Evolutionary conservation across 75 land plant genomes (phyloP).

Genomic region (Larix kaempferi): DNA sequence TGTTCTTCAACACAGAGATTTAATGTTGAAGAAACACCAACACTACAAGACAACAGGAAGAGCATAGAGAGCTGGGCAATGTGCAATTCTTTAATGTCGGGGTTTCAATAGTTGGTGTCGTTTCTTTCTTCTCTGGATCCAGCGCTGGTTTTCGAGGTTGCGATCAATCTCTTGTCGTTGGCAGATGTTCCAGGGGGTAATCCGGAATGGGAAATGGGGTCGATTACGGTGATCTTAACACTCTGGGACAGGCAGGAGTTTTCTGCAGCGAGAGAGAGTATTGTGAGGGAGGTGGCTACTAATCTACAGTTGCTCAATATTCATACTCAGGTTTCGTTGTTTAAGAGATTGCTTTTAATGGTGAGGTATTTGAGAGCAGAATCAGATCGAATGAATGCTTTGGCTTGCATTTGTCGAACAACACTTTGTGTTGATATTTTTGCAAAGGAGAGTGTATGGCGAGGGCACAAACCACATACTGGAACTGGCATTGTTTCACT

Average conservation of each 20-base stretch:
- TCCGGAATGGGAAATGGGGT: conserved; percentile 98
- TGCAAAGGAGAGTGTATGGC: conserved; percentile 91
- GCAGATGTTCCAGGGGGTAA: conserved; percentile 99
- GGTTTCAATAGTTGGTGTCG: conserved; percentile 81
- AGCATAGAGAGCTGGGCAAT: too few relatives aligned
- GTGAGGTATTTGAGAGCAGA: conserved; percentile 97
- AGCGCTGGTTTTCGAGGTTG: conserved; percentile 90
- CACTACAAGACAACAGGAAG: too few relatives aligned
- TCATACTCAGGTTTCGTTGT: conserved; percentile 88
- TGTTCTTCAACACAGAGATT: too few relatives aligned
- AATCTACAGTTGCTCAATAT: conserved; percentile 92
- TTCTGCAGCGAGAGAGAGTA: conserved; percentile 91
- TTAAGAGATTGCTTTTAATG: conserved; percentile 93
- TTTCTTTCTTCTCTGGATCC: conserved; percentile 90
- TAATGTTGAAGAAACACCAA: too few relatives aligned
- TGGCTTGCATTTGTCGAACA: conserved; percentile 98
- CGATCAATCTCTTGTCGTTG: conserved; percentile 86
- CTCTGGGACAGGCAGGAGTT: conserved; percentile 98
- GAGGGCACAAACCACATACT: conserved; percentile 94
- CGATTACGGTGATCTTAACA: conserved; percentile 86
- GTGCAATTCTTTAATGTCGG: too few relatives aligned
- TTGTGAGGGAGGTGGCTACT: conserved; percentile 90
- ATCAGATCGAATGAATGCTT: conserved; percentile 98
- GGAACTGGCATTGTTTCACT: conserved; percentile 96
- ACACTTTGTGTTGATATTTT: conserved; percentile 98